Base-by-base conservation (phyloP, 2,329 filamentous ascomycete genomes). In the Cercospora citrullina region DNA sequence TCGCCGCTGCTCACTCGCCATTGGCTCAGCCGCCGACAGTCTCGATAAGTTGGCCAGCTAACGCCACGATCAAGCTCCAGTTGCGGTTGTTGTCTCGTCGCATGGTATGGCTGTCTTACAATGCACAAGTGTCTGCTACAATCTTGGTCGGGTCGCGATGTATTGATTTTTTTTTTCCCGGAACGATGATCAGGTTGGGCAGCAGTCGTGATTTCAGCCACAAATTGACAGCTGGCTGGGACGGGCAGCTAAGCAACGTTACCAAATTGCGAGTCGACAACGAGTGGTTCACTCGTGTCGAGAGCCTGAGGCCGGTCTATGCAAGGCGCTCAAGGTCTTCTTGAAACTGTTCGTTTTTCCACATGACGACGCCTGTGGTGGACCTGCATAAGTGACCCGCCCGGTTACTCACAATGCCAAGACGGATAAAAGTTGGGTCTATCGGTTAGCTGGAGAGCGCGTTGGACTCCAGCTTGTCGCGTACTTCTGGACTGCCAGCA, bases 21-120 rank as follows among this genome's bases (percentile, higher is more conserved):
- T 45, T 42, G 65, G 67, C 31, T 68, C 66, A 66, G 62, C 67
- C 42, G 45, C 63, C 33, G 65, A 68, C 30, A 65, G 30, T 16
- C 65, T 64, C 45, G 69, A 72, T 69, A 67, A 59, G 55, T 59
- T 71, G 71, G 67, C 64, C 59, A 58, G 26, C 53, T 51, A 39
- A 39, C 36, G 66, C 68, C 60, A 58, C 63, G 53, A 57, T 60
- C 45, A 45, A 68, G 63, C 58, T 65, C 63, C 21, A 53, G 42
- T 45, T 9, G 21, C 12, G 21, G 18, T 7, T 5, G 42, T 12
- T 51, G 36, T 59, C 30, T 63, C n/a, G 69, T 66, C 51, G 68
- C 68, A 70, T 70, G 51, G 61, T 64, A 36, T 23, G 62, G 36
- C 18, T 30, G 51, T 42, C 18, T 18, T 5, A 53, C 48, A 14